Evolutionary conservation across 768 basidiomycete species (phyloP), one percentile per base, ranked within the genome.

Genomic region (Omphalotus guepiniiformis): DNA sequence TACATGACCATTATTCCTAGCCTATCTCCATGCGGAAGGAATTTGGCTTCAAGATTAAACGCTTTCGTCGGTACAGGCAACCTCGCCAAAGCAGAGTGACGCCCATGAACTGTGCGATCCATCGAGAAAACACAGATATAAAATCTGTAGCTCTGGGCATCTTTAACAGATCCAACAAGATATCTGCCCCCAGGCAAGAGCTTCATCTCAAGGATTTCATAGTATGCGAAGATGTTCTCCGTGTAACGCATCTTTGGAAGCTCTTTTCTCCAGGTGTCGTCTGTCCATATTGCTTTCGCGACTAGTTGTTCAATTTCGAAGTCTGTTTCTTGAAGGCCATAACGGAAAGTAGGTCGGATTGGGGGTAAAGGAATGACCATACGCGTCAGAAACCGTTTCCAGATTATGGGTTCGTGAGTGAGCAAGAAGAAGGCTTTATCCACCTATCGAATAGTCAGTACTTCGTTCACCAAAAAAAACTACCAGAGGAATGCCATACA

Each of bases 161-260:
- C 76, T 52, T 66, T 69, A 4, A 77, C 74, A 8, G 82, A 85
- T 1, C 81, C 79, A 28, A 85, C 64, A 52, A 86, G 74, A 52
- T 82, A 83, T 54, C 80, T 83, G 16, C 85, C 83, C 1, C 84
- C 85, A 6, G 84, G 79, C 7, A 85, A 69, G 23, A 83, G 59
- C 32, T 68, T 72, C 70, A 87, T 76, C 35, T 65, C 81, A 58
- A 68, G 69, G 51, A 71, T 72, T 53, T 64, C 65, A 59, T 62
- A 71, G 56, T 66, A 64, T 0, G 65, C 55, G 15, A 50, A 48
- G 5, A 72, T 41, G 15, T 62, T 52, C 25, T 55, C 53, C 21
- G 57, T 56, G 9, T 51, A 50, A 15, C 57, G 56, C 34, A 72
- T 61, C 30, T 50, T 57, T 3, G 80, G 74, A 3, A 67, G 61